Evolutionary conservation across 2,329 filamentous ascomycete genomes (phyloP).

Genomic region (Cryphonectria carpinicola): DNA sequence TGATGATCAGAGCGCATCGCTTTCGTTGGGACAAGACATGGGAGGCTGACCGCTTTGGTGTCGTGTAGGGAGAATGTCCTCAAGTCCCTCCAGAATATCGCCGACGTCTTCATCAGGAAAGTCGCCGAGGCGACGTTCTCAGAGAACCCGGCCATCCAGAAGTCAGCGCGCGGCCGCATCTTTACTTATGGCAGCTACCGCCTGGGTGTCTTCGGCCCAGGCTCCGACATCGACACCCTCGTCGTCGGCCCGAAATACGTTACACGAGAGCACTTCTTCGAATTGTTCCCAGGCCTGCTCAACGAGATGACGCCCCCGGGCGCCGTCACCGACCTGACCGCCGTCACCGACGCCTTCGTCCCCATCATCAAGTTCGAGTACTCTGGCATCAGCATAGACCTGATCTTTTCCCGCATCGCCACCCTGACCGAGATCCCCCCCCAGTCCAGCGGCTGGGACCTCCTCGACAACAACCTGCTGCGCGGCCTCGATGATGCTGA

Average conservation of each 20-base stretch:
- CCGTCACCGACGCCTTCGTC: slow-evolving; percentile 88
- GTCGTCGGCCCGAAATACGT: slow-evolving; percentile 91
- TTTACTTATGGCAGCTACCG: slow-evolving; percentile 97
- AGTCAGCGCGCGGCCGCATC: slow-evolving; percentile 86
- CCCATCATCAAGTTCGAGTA: slow-evolving; percentile 98
- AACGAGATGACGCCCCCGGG: slow-evolving; percentile 74
- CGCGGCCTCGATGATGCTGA: slow-evolving; percentile 86
- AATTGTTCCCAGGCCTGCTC: slow-evolving; percentile 81
- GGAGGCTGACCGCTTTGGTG: slow-evolving; percentile 1
- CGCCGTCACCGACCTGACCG: slow-evolving; percentile 82
- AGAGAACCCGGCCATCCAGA: slow-evolving; percentile 75
- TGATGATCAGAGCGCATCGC: not conserved
- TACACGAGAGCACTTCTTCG: slow-evolving; percentile 87
- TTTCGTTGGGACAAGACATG: not conserved
- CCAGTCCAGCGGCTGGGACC: slow-evolving; percentile 48
- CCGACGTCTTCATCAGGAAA: slow-evolving; percentile 82
- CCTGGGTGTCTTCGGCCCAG: slow-evolving; percentile 89
- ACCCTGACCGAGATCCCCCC: slow-evolving; percentile 70
- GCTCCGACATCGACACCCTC: slow-evolving; percentile 97
- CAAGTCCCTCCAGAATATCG: slow-evolving; percentile 75
- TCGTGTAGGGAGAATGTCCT: slow-evolving; percentile 69
- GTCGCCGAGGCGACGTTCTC: slow-evolving; percentile 75
- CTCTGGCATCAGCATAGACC: slow-evolving; percentile 87
- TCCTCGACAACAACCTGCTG: slow-evolving; percentile 83
- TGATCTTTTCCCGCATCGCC: slow-evolving; percentile 82